These are phyloP conservation scores for Argentina anserina DNA, from an alignment of 306 rosid species.

Conservation along the genomic window DNA sequence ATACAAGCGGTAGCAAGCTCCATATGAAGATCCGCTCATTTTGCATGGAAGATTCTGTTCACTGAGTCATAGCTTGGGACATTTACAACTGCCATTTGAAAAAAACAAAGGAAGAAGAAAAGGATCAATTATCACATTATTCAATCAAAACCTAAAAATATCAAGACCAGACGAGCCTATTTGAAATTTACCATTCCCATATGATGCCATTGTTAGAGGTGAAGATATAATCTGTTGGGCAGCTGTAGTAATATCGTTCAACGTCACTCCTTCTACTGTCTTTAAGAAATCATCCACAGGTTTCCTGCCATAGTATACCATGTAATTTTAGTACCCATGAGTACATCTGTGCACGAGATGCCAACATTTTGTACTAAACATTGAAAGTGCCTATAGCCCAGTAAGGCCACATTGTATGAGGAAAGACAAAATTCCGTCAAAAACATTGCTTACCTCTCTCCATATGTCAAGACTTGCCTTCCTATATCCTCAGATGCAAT, in stretches of 20 bases:
- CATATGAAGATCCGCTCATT: conserved; percentile 36
- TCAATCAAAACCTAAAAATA: not conserved
- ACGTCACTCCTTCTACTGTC: conserved; percentile 72
- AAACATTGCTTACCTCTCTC: conserved; percentile 69
- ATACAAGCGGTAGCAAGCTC: not conserved
- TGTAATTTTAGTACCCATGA: not conserved
- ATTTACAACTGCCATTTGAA: conserved; percentile 62
- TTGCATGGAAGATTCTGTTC: conserved; percentile 57
- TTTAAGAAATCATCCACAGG: conserved; percentile 80
- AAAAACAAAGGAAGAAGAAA: too few species aligned
- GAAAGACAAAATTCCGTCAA: not conserved
- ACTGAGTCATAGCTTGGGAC: conserved; percentile 85
- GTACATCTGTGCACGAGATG: not conserved
- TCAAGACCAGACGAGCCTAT: not conserved
- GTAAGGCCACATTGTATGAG: not conserved
- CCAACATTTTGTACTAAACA: not conserved
- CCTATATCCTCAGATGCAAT: conserved; percentile 94
- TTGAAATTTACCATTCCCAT: conserved; percentile 67
- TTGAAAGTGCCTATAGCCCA: not conserved
- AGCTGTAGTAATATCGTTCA: conserved; percentile 60
- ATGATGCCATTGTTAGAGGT: conserved; percentile 94
- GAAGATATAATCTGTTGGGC: conserved; percentile 73
- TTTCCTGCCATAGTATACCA: conserved; percentile 49
- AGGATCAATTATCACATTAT: not conserved
- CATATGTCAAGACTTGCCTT: conserved; percentile 90